phyloP scores from a whole-genome alignment of 2,329 filamentous ascomycete genomes.

The Penicillium crustosum region DNA sequence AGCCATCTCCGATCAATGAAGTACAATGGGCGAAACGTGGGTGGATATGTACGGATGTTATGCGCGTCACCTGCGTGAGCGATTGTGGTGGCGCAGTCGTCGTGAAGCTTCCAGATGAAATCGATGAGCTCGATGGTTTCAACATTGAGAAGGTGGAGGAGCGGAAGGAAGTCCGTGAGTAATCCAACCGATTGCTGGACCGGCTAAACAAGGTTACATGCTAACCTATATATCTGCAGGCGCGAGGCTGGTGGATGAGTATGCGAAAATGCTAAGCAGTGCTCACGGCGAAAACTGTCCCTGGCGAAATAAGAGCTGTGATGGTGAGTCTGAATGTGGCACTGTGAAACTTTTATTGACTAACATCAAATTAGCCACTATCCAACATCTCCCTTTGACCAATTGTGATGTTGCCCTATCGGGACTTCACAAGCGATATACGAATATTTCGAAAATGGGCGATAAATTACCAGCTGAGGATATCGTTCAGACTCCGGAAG shows the following conservation, averaged over 20 bases:
- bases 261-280: slow-evolving; percentile 68
- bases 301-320: slow-evolving; percentile 85
- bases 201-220: neutral
- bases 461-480: slow-evolving; percentile 38
- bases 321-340: slow-evolving; percentile 55
- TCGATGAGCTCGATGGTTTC: slow-evolving; percentile 54
- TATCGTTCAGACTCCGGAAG: slow-evolving; percentile 33
- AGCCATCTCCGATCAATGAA: slow-evolving; percentile 81
- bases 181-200: neutral
- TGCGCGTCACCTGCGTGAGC: slow-evolving; percentile 77
- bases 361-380: slow-evolving; percentile 52
- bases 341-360: neutral
- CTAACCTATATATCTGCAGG: slow-evolving; percentile 38
- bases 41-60: slow-evolving; percentile 81
- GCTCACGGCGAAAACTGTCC: slow-evolving; percentile 79
- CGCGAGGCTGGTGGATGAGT: slow-evolving; percentile 71
- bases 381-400: slow-evolving; percentile 65
- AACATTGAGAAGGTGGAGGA: slow-evolving; percentile 44
- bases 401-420: slow-evolving; percentile 61
- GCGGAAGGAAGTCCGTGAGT: slow-evolving; percentile 46
- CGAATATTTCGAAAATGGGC: slow-evolving; percentile 48
- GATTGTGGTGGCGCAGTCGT: slow-evolving; percentile 82
- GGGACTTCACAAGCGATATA: slow-evolving; percentile 63
- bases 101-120: slow-evolving; percentile 71
- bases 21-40: slow-evolving; percentile 93